Evolutionary conservation across 768 basidiomycete species (phyloP).

Genomic region (Suillus discolor): DNA sequence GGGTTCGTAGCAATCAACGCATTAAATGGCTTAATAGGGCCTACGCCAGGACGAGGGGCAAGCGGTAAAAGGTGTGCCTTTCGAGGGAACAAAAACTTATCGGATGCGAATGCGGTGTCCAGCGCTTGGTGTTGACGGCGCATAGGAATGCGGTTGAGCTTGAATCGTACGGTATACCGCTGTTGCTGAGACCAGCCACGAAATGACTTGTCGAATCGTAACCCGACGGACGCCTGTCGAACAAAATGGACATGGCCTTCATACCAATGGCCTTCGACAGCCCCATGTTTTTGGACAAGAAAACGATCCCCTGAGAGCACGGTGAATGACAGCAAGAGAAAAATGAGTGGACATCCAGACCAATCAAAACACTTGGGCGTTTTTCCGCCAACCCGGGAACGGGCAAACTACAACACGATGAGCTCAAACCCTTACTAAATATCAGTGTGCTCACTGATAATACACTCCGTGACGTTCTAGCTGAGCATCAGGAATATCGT

Average conservation of each 20-base stretch:
- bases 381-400: conserved; percentile 62
- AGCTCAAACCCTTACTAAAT: neutral
- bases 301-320: conserved; percentile 31
- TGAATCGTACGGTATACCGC: conserved; percentile 57
- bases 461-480: conserved; percentile 12
- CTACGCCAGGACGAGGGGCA: neutral
- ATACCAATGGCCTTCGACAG: conserved; percentile 29
- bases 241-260: conserved; percentile 53
- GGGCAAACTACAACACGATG: conserved; percentile 37
- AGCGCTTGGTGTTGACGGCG: conserved; percentile 60
- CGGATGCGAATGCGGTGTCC: conserved; percentile 37
- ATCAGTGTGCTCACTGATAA: conserved; percentile 37
- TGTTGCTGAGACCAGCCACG: conserved; percentile 16
- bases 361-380: conserved; percentile 59
- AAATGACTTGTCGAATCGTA: conserved; percentile 51
- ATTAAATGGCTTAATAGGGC: conserved; percentile 38
- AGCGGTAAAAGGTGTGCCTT: conserved; percentile 11
- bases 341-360: conserved; percentile 42
- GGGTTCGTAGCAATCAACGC: conserved; percentile 45
- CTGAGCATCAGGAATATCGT: conserved; percentile 39
- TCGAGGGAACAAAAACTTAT: conserved; percentile 51
- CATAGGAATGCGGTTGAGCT: conserved; percentile 53
- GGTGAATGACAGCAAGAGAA: conserved; percentile 5
- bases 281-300: conserved; percentile 23
- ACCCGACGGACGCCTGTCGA: conserved; percentile 41